Conservation (phyloP, 2,329 filamentous ascomycete genomes). For the Alternaria ethzedia region DNA sequence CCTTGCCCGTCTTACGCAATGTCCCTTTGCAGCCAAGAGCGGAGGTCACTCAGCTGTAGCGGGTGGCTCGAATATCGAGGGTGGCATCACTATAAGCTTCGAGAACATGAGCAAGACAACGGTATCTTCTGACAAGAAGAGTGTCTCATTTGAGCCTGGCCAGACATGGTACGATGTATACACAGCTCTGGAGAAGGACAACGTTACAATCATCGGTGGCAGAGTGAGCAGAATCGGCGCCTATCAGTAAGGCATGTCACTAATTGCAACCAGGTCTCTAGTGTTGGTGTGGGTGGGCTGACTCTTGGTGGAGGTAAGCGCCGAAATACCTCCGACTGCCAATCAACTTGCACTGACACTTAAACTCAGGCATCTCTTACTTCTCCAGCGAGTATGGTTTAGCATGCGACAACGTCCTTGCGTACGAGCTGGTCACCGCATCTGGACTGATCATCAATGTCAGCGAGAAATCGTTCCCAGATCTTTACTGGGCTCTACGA, state of each 20-base stretch:
- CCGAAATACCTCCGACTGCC: no score
- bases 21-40: constrained; percentile 28
- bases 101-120: constrained; percentile 4
- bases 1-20: not conserved
- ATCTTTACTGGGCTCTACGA: constrained; percentile 50
- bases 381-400: constrained; percentile 35
- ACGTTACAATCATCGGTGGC: constrained; percentile 16
- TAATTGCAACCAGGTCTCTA: no score
- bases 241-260: no score
- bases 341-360: no score
- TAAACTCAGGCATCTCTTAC: not conserved
- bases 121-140: constrained; percentile 2
- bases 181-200: constrained; percentile 7
- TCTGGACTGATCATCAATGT: constrained; percentile 25
- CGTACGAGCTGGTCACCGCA: constrained; percentile 39
- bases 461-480: constrained; percentile 36
- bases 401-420: constrained; percentile 40
- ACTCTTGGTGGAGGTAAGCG: constrained; percentile 32
- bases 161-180: constrained; percentile 42
- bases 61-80: constrained; percentile 24
- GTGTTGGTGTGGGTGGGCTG: constrained; percentile 33
- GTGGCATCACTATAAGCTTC: constrained; percentile 27
- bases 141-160: constrained; percentile 11
- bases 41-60: constrained; percentile 27
- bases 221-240: no score